Percentiles rank a stretch among this genome's conserved stretches.
Evolutionary conservation across 768 basidiomycete genomes (phyloP).

Genomic region (Filobasidium wieringae): DNA sequence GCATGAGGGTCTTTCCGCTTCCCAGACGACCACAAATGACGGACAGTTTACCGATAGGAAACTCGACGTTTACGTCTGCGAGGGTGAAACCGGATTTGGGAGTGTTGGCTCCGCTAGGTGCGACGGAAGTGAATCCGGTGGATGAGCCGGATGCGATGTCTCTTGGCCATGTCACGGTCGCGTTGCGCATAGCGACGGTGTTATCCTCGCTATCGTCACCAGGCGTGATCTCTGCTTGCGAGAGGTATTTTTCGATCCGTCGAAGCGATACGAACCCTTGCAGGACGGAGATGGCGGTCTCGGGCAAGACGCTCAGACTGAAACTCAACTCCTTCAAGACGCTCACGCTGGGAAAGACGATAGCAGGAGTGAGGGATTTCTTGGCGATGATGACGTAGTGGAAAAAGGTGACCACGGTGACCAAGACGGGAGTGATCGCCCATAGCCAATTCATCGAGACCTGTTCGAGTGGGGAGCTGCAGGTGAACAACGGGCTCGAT

Average conservation of each 20-base stretch:
- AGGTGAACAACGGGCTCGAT: slow-evolving; percentile 21
- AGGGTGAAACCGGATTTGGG: slow-evolving; percentile 62
- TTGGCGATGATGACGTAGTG: slow-evolving; percentile 61
- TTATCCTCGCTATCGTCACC: slow-evolving; percentile 46
- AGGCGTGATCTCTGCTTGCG: slow-evolving; percentile 56
- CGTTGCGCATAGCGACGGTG: slow-evolving; percentile 65
- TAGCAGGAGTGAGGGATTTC: slow-evolving; percentile 63
- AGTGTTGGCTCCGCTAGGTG: slow-evolving; percentile 54
- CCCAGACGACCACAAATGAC: slow-evolving; percentile 78
- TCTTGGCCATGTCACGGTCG: slow-evolving; percentile 82
- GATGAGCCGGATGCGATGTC: slow-evolving; percentile 47
- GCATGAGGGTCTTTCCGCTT: slow-evolving; percentile 68
- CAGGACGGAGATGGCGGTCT: slow-evolving; percentile 79
- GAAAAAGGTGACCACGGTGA: slow-evolving; percentile 48
- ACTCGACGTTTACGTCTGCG: slow-evolving; percentile 61
- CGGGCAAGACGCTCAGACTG: slow-evolving; percentile 56
- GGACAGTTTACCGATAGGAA: slow-evolving; percentile 66
- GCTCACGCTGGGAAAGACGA: slow-evolving; percentile 59
- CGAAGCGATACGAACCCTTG: slow-evolving; percentile 77
- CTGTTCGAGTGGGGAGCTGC: slow-evolving; percentile 17
- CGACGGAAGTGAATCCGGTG: slow-evolving; percentile 27
- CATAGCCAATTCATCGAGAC: slow-evolving; percentile 48
- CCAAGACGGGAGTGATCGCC: slow-evolving; percentile 47
- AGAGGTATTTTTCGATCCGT: slow-evolving; percentile 82
- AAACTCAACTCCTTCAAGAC: slow-evolving; percentile 84